These are phyloP conservation scores for Leptographium radiaticola DNA, from an alignment of 2,329 filamentous ascomycete species.

Conservation along the genomic window DNA sequence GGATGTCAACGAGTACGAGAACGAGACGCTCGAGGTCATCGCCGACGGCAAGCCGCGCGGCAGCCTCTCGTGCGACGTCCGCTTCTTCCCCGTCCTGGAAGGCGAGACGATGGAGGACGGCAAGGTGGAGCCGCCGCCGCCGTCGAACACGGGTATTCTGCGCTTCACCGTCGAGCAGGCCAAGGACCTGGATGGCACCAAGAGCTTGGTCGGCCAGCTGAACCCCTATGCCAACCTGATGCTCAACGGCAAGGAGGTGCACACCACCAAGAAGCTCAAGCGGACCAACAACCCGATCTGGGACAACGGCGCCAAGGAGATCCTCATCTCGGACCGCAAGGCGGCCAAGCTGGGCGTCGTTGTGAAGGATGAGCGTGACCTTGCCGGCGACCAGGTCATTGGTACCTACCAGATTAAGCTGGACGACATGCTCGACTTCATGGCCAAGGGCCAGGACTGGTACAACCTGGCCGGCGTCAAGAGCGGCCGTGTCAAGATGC, in stretches of 20 bases:
- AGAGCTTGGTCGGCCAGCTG: constrained; percentile 80
- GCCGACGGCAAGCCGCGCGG: constrained; percentile 76
- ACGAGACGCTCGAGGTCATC: constrained; percentile 71
- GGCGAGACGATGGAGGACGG: constrained; percentile 61
- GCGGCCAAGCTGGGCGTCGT: constrained; percentile 80
- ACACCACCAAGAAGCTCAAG: constrained; percentile 84
- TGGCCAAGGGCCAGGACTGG: constrained; percentile 91
- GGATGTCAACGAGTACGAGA: constrained; percentile 64
- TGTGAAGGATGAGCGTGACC: constrained; percentile 88
- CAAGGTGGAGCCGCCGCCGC: constrained; percentile 65
- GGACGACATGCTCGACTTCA: constrained; percentile 82
- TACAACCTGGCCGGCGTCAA: constrained; percentile 75
- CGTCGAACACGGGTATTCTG: constrained; percentile 86
- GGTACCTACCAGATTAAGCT: constrained; percentile 93
- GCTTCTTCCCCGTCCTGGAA: constrained; percentile 89
- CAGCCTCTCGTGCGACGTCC: constrained; percentile 65
- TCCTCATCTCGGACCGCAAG: constrained; percentile 89
- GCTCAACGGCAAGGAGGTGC: constrained; percentile 84
- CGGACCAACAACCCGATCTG: constrained; percentile 96
- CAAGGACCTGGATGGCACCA: constrained; percentile 86
- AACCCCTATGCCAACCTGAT: constrained; percentile 84
- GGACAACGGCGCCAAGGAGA: constrained; percentile 83
- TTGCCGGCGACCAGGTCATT: constrained; percentile 69
- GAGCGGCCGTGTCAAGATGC: constrained; percentile 79
- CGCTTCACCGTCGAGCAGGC: constrained; percentile 90